Evolutionary conservation across 2,329 filamentous ascomycete genomes (phyloP), one percentile per base, ranked within the genome.

Genomic region (Penicillium paneum): DNA sequence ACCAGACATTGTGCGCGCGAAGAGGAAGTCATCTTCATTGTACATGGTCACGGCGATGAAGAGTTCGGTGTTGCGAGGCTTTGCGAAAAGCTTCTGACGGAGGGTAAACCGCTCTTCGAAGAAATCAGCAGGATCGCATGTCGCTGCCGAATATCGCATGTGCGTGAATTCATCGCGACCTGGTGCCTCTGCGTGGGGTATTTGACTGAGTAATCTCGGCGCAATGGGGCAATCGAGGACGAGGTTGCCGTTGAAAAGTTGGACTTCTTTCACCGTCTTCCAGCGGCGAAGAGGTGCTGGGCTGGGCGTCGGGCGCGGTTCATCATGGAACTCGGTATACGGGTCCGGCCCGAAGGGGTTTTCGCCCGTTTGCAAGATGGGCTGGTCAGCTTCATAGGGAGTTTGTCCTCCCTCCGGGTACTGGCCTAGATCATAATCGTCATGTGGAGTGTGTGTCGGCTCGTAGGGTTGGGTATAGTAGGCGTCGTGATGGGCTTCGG

Each of bases 191-290:
- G 90, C 91, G 72, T 97, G 92, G 40, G 89, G 89, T 24, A 97
- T 84, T 70, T 96, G 90, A 68, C 88, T 92, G 41, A 99, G 78
- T 40, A 99, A 79, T 66, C 87, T 85, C 0, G 94, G 93, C 0
- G 94, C 93, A 54, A 99, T 90, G 0, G 94, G 94, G 70, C 94
- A 99, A 73, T 99, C 94, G 3, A 99, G 85, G 35, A 99, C 92
- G 66, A 99, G 83, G 75, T 99, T 99, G 60, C 94, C 94, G 63
- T 95, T 88, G 80, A 96, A 99, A 49, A 99, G 77, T 66, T 95
- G 87, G n/a, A 99, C 93, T 78, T 97, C 91, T 76, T 97, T 99
- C 45, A 99, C 93, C 0, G 94, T 99, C 80, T 97, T 99, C 90
- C 91, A 97, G 71, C 94, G 83, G 72, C 90, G 88, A 63, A 97